Conservation (phyloP, 2,329 filamentous ascomycete genomes). For the Neonectria coccinea region DNA sequence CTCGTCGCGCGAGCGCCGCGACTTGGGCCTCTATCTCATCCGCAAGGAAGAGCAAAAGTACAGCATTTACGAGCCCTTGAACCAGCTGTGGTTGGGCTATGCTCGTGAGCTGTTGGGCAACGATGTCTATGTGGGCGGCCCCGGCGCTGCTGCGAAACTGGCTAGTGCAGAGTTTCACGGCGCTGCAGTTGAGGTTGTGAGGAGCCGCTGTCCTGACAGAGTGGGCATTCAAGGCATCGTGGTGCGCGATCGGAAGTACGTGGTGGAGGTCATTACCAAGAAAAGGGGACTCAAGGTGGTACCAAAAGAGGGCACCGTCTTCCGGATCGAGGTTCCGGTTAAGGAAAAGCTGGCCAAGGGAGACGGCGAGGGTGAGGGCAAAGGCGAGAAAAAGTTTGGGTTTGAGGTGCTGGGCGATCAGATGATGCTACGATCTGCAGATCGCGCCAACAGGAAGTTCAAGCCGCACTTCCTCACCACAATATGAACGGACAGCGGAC, state of each 20-base stretch:
- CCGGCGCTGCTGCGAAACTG: slow-evolving; percentile 76
- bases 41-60: slow-evolving; percentile 73
- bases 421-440: slow-evolving; percentile 83
- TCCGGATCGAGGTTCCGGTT: slow-evolving; percentile 77
- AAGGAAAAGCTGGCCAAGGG: slow-evolving; percentile 28
- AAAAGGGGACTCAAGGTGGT: slow-evolving; percentile 79
- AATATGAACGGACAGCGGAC: slow-evolving; percentile 62
- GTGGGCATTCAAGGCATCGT: slow-evolving; percentile 90
- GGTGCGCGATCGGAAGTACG: slow-evolving; percentile 86
- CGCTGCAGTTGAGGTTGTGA: slow-evolving; percentile 82
- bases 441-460: slow-evolving; percentile 91
- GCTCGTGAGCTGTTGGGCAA: slow-evolving; percentile 82
- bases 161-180: slow-evolving; percentile 92
- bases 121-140: slow-evolving; percentile 66
- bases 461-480: slow-evolving; percentile 84
- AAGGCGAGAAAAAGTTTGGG: slow-evolving; percentile 60
- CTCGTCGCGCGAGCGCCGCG: slow-evolving; percentile 82
- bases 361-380: slow-evolving; percentile 32
- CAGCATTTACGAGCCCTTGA: slow-evolving; percentile 79
- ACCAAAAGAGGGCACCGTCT: slow-evolving; percentile 91
- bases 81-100: slow-evolving; percentile 86
- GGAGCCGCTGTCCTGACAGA: slow-evolving; percentile 82
- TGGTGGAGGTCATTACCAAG: slow-evolving; percentile 84
- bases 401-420: slow-evolving; percentile 92
- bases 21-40: slow-evolving; percentile 79